Conservation (phyloP, 2,329 filamentous ascomycete genomes). For the Epichloe hybrida region DNA sequence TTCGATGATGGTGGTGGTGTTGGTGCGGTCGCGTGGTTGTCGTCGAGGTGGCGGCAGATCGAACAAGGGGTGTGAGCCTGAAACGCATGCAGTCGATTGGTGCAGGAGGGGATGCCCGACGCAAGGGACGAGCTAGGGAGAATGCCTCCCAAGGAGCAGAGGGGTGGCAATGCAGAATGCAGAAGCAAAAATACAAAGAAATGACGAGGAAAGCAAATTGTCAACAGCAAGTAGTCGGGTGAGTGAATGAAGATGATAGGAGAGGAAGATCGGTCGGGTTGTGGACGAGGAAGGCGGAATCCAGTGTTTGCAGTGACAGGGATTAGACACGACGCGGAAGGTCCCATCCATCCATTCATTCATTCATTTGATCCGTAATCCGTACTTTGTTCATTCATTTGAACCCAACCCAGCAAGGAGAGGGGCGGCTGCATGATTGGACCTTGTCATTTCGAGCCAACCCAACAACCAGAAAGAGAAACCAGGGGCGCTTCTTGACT, state of each 20-base stretch:
- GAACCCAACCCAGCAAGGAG: background rate
- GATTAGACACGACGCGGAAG: background rate
- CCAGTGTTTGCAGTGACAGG: background rate
- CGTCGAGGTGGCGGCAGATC: background rate
- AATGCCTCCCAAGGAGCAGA: background rate
- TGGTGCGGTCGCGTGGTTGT: background rate
- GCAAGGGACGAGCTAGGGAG: background rate
- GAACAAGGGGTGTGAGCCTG: slow-evolving; percentile 1
- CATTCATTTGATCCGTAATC: no score
- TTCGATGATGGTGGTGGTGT: background rate
- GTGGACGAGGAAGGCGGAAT: background rate
- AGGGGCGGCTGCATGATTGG: background rate
- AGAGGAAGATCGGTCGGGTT: background rate
- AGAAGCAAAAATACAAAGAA: background rate
- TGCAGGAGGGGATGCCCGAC: background rate
- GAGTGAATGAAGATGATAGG: slow-evolving; percentile 2
- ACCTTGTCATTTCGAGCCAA: background rate
- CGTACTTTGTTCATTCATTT: no score
- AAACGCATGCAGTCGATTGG: slow-evolving; percentile 4
- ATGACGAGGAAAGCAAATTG: background rate
- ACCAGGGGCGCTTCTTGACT: background rate
- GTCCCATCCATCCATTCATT: no score
- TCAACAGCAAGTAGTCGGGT: background rate
- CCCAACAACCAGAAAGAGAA: background rate
- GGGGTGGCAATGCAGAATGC: background rate